phyloP scores from a whole-genome alignment of 805 yeast species.

The Hanseniaspora vineae region DNA sequence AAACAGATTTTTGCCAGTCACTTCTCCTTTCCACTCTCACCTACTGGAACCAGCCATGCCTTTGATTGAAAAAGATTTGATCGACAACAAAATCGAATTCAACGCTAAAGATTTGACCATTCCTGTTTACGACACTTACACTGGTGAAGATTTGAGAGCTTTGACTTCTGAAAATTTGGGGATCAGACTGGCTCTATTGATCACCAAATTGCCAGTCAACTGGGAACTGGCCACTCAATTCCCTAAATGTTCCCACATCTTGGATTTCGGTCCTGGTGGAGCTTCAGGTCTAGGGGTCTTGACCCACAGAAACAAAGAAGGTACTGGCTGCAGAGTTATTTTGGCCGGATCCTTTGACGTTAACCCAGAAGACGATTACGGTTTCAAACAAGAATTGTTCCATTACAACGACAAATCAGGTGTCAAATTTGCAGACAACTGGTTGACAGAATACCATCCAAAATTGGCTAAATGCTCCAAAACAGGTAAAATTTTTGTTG shows the following conservation, averaged over 20 bases:
- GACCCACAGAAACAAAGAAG: conserved; percentile 96
- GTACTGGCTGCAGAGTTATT: conserved; percentile 91
- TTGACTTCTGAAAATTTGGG: conserved; percentile 38
- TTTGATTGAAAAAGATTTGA: conserved; percentile 52
- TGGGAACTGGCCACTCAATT: conserved; percentile 81
- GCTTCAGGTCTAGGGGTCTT: conserved; percentile 90
- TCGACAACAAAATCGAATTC: conserved; percentile 45
- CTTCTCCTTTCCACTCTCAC: conserved; percentile 94
- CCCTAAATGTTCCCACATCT: conserved; percentile 71
- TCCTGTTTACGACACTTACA: conserved; percentile 85
- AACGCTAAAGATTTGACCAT: conserved; percentile 43
- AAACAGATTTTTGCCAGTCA: conserved; percentile 86
- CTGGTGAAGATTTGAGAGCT: conserved; percentile 65
- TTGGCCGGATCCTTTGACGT: conserved; percentile 84
- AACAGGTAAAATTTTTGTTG: conserved; percentile 67
- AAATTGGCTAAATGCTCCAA: conserved; percentile 56
- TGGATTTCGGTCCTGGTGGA: conserved; percentile 99
- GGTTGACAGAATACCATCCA: conserved; percentile 85
- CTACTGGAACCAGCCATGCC: conserved; percentile 62
- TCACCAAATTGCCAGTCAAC: conserved; percentile 79
- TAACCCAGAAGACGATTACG: conserved; percentile 68
- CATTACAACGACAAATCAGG: conserved; percentile 45
- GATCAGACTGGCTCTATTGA: conserved; percentile 64
- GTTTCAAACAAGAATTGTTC: conserved; percentile 91
- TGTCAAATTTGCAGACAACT: conserved; percentile 74